Evolutionary conservation across 257 asterid genomes (phyloP).

Genomic region (Solanum etuberosum): DNA sequence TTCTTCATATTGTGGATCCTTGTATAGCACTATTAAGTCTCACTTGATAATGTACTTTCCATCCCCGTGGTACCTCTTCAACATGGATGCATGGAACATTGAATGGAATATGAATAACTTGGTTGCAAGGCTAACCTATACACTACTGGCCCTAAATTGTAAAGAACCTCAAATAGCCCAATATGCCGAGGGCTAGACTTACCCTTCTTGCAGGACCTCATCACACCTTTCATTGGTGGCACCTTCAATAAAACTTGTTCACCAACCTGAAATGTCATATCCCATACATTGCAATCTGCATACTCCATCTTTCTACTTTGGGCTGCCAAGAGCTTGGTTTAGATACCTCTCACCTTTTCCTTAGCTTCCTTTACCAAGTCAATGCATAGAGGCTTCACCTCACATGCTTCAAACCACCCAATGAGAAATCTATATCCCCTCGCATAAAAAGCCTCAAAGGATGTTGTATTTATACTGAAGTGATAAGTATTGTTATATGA

Average conservation of each 20-base stretch:
- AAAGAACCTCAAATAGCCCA: neutral
- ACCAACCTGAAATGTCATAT: neutral
- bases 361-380: neutral
- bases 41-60: neutral
- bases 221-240: neutral
- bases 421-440: too few relatives aligned
- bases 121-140: neutral
- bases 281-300: neutral
- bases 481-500: neutral
- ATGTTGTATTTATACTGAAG: neutral
- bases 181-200: neutral
- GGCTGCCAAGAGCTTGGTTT: neutral
- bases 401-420: too few relatives aligned
- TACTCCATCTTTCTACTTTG: neutral
- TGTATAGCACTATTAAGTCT: too few relatives aligned
- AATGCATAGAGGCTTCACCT: neutral
- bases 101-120: too few relatives aligned
- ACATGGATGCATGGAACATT: too few relatives aligned
- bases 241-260: neutral
- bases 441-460: neutral
- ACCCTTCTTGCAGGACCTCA: neutral
- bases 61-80: too few relatives aligned
- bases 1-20: neutral
- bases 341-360: neutral
- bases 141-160: neutral